Evolutionary conservation across 257 asterid genomes (phyloP), one percentile per base, ranked within the genome.

Genomic region (Solanum boliviense): DNA sequence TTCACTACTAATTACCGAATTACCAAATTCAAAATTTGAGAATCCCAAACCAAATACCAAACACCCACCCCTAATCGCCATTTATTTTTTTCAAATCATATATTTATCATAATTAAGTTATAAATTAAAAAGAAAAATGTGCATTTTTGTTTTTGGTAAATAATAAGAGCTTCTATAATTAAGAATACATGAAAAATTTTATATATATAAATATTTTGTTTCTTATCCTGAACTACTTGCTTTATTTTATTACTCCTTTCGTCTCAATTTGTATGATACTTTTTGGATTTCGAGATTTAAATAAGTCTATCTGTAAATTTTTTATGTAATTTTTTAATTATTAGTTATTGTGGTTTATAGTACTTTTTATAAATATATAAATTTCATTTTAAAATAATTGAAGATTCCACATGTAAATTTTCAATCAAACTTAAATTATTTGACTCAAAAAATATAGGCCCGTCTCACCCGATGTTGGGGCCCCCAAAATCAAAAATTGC

Each of bases 401-500:
- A 56, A 6, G 0, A 18, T 18, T 56, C 0, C 0, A 6, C n/a
- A 2, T 1, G 0, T 56, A 18, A 18, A 0, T 2, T 48, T 52
- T 16, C 3, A 1, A 6, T 18, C 1, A 18, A 56, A 56, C 0
- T 6, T 6, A 56, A 56, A 52, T 1, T 16, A 0, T 52, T 18
- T 56, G 0, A 56, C 2, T 18, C 4, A 0, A 2, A 56, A 56
- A 56, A 56, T 6, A 56, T 35, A 35, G n/a, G n/a, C n/a, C n/a
- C n/a, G n/a, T n/a, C n/a, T n/a, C n/a, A n/a, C n/a, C n/a, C n/a
- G n/a, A n/a, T n/a, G n/a, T n/a, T n/a, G n/a, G n/a, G n/a, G n/a
- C n/a, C n/a, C n/a, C n/a, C n/a, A n/a, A n/a, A n/a, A n/a, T n/a
- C n/a, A n/a, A n/a, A n/a, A n/a, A n/a, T n/a, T n/a, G n/a, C n/a